These are phyloP conservation scores for Candida xyloterini DNA, from an alignment of 805 yeast species.

Conservation along the genomic window DNA sequence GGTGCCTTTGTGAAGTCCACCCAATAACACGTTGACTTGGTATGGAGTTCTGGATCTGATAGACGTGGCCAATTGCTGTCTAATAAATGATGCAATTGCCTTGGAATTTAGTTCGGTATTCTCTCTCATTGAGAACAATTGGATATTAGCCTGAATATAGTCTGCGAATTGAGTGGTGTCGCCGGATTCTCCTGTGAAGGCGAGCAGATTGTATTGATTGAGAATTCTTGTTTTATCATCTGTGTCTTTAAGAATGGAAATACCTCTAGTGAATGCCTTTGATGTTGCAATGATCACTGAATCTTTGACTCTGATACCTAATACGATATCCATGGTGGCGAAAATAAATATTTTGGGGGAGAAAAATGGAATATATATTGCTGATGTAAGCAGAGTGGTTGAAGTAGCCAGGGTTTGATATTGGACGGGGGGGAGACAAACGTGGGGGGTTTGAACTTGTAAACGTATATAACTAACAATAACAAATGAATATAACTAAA, in stretches of 20 bases:
- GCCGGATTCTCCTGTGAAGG: slow-evolving; percentile 94
- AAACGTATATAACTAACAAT: background rate
- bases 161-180: slow-evolving; percentile 96
- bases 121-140: slow-evolving; percentile 83
- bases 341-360: slow-evolving; percentile 2
- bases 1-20: slow-evolving; percentile 60
- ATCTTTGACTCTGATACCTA: slow-evolving; percentile 82
- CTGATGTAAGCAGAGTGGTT: background rate
- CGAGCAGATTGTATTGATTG: slow-evolving; percentile 75
- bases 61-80: slow-evolving; percentile 84
- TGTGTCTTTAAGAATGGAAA: slow-evolving; percentile 69
- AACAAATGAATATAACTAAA: too few species aligned
- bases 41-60: slow-evolving; percentile 92
- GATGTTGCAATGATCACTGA: slow-evolving; percentile 90
- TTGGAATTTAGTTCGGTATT: slow-evolving; percentile 75
- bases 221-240: slow-evolving; percentile 80
- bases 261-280: slow-evolving; percentile 88
- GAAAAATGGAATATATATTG: slow-evolving; percentile 2
- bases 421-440: too few species aligned
- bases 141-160: slow-evolving; percentile 88
- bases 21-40: slow-evolving; percentile 89
- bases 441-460: background rate
- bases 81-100: slow-evolving; percentile 83
- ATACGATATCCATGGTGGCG: slow-evolving; percentile 73
- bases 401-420: background rate